Conservation (phyloP, 2,329 filamentous ascomycete species). For the Fusarium stilboides region DNA sequence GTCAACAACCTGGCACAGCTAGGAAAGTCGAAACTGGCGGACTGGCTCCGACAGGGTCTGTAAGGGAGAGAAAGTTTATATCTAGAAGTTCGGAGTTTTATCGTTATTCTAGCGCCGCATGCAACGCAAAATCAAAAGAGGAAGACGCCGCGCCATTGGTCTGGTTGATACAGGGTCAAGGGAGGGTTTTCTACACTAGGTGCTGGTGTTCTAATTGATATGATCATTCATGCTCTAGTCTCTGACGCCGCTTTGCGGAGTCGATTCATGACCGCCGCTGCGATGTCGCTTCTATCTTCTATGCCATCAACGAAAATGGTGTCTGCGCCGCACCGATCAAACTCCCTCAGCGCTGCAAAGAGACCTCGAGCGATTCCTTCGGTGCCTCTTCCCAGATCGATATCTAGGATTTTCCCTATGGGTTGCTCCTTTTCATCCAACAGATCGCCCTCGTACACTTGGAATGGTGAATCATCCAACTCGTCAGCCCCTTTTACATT, state of each 20-base stretch:
- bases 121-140: constrained; percentile 45
- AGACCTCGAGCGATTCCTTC: constrained; percentile 86
- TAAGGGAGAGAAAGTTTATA: constrained; percentile 56
- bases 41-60: constrained; percentile 89
- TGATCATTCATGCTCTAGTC: constrained; percentile 64
- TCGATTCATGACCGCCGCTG: constrained; percentile 89
- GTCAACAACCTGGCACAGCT: constrained; percentile 95
- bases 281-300: constrained; percentile 82
- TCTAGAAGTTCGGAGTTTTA: constrained; percentile 47
- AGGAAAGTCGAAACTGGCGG: constrained; percentile 90
- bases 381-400: constrained; percentile 79
- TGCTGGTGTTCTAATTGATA: constrained; percentile 51
- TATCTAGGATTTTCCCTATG: constrained; percentile 72
- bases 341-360: constrained; percentile 87
- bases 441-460: constrained; percentile 61
- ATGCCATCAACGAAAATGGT: constrained; percentile 94
- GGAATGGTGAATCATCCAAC: constrained; percentile 54
- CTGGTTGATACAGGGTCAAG: constrained; percentile 41
- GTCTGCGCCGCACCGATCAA: constrained; percentile 85
- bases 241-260: constrained; percentile 82
- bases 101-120: constrained; percentile 52
- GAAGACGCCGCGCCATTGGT: constrained; percentile 42
- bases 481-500: constrained; percentile 45
- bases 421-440: constrained; percentile 51
- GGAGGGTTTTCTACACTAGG: constrained; percentile 43